Conservation (phyloP, 257 asterid species). For the Rehmannia glutinosa region DNA sequence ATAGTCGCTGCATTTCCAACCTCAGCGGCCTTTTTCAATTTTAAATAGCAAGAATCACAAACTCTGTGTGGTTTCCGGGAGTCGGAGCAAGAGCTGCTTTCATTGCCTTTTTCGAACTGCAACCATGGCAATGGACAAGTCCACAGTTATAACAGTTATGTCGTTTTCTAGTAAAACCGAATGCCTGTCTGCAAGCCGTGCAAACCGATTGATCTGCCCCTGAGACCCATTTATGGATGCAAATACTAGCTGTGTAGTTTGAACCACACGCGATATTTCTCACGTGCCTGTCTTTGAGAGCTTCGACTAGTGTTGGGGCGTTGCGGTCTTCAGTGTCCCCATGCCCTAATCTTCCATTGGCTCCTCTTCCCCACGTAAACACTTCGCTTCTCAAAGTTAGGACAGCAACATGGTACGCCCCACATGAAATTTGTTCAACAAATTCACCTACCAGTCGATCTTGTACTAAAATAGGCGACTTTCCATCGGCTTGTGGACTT, state of each 20-base stretch:
- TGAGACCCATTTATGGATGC: constrained; percentile 89
- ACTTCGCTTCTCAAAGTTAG: constrained; percentile 83
- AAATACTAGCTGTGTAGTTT: constrained; percentile 69
- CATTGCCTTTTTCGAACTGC: constrained; percentile 85
- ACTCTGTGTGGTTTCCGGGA: constrained; percentile 92
- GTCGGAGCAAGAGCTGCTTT: constrained; percentile 92
- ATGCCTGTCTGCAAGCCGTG: constrained; percentile 80
- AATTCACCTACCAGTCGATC: constrained; percentile 86
- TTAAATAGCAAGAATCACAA: constrained; percentile 71
- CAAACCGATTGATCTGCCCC: constrained; percentile 92
- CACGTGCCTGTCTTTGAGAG: constrained; percentile 77
- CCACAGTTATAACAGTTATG: constrained; percentile 92
- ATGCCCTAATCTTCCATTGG: constrained; percentile 86
- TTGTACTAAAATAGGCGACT: constrained; percentile 67
- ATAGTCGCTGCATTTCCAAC: constrained; percentile 31
- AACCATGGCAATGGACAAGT: constrained; percentile 81
- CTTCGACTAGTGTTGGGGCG: constrained; percentile 71
- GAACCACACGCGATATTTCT: constrained; percentile 83
- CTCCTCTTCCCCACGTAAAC: constrained; percentile 88
- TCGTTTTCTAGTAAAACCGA: constrained; percentile 84
- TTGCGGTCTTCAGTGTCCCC: constrained; percentile 71
- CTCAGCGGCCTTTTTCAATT: constrained; percentile 67
- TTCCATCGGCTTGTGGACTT: constrained; percentile 68
- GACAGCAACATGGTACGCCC: constrained; percentile 70
- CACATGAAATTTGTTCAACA: constrained; percentile 83